A percentile compares a stretch with the other conserved stretches of the same genome.
phyloP scores from a whole-genome alignment of 179 eudicot species.

The Nepenthes alata region DNA sequence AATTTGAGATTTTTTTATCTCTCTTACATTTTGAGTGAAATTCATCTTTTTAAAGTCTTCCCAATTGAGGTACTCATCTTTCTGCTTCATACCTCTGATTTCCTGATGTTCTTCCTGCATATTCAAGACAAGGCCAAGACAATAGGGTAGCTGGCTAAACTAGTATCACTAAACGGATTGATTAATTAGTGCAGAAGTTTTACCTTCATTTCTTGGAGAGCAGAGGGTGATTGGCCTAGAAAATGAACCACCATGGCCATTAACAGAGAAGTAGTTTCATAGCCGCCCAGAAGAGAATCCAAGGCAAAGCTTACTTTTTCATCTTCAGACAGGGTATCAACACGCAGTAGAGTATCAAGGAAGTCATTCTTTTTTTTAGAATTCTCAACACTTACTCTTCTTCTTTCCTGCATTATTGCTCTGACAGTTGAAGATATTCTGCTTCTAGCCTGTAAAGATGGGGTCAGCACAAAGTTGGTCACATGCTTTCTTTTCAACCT shows the following conservation, averaged over 20 bases:
- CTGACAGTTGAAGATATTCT: conserved; percentile 57
- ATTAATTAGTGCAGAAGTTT: neutral
- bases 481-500: conserved; percentile 12
- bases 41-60: conserved; percentile 49
- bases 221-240: conserved; percentile 34
- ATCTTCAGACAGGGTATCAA: conserved; percentile 49
- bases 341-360: conserved; percentile 38
- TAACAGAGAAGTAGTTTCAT: conserved; percentile 54
- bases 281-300: conserved; percentile 62
- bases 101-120: conserved; percentile 35
- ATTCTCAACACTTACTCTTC: conserved; percentile 11
- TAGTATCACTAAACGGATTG: neutral
- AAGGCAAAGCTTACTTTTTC: conserved; percentile 62
- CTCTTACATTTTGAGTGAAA: conserved; percentile 44
- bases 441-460: conserved; percentile 56
- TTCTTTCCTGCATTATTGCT: conserved; percentile 57
- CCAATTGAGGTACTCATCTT: conserved; percentile 34
- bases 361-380: conserved; percentile 32
- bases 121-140: neutral
- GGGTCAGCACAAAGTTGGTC: conserved; percentile 10
- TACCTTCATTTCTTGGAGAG: conserved; percentile 44
- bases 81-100: conserved; percentile 32
- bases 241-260: conserved; percentile 44
- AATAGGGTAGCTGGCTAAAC: neutral
- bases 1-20: neutral